phyloP scores from a whole-genome alignment of 495 filamentous ascomycete genomes.

The Acidiella bohemica region DNA sequence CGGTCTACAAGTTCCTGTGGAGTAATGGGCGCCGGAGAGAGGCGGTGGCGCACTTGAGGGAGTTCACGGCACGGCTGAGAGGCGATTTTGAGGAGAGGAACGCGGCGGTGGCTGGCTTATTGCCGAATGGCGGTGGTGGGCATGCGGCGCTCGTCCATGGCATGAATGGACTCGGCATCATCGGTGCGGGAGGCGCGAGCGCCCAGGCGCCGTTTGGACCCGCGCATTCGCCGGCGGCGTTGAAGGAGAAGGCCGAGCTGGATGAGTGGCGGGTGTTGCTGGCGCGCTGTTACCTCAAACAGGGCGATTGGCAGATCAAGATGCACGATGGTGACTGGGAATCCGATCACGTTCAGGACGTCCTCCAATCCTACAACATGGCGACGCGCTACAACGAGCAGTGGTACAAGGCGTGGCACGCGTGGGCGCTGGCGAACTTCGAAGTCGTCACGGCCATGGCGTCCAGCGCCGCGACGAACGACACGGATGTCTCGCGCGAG shows the following conservation, averaged over 20 bases:
- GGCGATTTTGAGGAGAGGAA: slow-evolving; percentile 52
- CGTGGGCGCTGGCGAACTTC: slow-evolving; percentile 98
- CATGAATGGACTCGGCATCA: slow-evolving; percentile 41
- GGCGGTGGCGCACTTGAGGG: slow-evolving; percentile 63
- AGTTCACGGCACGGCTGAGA: slow-evolving; percentile 66
- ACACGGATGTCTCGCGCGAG: slow-evolving; percentile 40
- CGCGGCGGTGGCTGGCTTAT: slow-evolving; percentile 35
- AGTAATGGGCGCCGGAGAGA: slow-evolving; percentile 55
- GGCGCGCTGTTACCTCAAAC: slow-evolving; percentile 86
- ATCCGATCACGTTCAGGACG: slow-evolving; percentile 57
- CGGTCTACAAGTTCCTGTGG: slow-evolving; percentile 91
- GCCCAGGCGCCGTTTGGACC: slow-evolving; percentile 23
- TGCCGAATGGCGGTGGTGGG: slow-evolving; percentile 23
- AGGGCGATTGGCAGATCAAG: slow-evolving; percentile 86
- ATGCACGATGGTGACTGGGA: slow-evolving; percentile 78
- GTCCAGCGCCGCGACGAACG: slow-evolving; percentile 45
- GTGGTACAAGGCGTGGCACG: slow-evolving; percentile 98
- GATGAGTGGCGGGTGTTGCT: slow-evolving; percentile 61
- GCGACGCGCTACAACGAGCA: slow-evolving; percentile 82
- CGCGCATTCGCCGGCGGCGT: slow-evolving; percentile 1
- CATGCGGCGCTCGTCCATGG: slow-evolving; percentile 43
- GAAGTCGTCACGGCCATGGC: slow-evolving; percentile 80
- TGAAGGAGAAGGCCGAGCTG: slow-evolving; percentile 25
- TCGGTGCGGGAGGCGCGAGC: no score
- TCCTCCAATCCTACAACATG: slow-evolving; percentile 73